Base-by-base conservation (phyloP, 768 basidiomycete species). In the Leccinellum albellum region DNA sequence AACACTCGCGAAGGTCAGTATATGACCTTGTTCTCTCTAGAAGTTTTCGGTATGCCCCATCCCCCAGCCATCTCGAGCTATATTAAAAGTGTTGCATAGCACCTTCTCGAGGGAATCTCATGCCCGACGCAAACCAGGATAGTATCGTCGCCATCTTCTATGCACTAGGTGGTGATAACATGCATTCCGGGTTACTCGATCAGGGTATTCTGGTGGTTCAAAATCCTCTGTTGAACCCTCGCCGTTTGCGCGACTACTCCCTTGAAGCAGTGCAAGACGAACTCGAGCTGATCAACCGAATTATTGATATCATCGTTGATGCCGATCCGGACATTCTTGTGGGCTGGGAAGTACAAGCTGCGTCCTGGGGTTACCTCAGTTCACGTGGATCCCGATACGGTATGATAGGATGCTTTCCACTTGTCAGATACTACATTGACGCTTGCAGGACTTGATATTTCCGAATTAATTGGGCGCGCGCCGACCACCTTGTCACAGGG, bases 241-340 rank as follows among this genome's bases (percentile, higher is more conserved):
- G 68, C n/a, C 66, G 81, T 53, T 62, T 85, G 17, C 78, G 79
- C 6, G 70, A 76, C 33, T 66, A 75, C 51, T 65, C 73, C 14
- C 54, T 88, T 26, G 83, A 89, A 42, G 61, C 77, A 7, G 84
- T 89, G 15, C 70, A 81, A 3, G 78, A 68, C 44, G 97, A 99
- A 73, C 74, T 92, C 12, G 92, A 94, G 21, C 74, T 98, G 6
- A 74, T 98, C 55, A 95, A 97, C 65, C 73, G 73, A 32, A 63
- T 91, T 7, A 75, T 91, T 26, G 94, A 98, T 67, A 73, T 84
- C 28, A 82, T 97, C 0, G 65, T 82, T 23, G 82, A 84, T 1
- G 74, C 91, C 61, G 94, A 98, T 73, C 97, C 97, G 0, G 97
- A 99, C 69, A 87, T 98, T 40, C 66, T 98, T 8, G 80, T 84